Evolutionary conservation across 1,284 basidiomycete species (phyloP), one percentile per base, ranked within the genome.

Genomic region (Naganishia sp.): DNA sequence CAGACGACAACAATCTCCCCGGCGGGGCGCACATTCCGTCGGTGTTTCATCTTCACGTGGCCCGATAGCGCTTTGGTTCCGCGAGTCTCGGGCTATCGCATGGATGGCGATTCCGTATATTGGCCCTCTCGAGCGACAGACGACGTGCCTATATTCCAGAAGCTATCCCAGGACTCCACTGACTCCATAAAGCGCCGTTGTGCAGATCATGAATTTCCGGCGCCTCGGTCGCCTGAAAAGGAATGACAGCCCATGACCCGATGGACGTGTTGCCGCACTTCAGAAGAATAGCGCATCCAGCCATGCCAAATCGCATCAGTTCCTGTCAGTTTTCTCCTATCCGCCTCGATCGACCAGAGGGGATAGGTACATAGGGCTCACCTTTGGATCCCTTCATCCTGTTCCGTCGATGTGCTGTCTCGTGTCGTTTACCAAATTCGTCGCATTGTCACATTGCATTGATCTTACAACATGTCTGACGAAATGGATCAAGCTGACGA

Each of bases 401-500:
- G 4, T n/a, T 49, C 21, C 21, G 21, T n/a, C 11, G 21, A 7
- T 46, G 13, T n/a, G 1, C 21, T 23, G 21, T 6, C 13, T 25
- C 21, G 48, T 25, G 11, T 11, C 21, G n/a, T 25, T n/a, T 21
- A 49, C 48, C 25, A n/a, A 11, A 21, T 13, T 7, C 4, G 11
- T 23, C 25, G 25, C 48, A 49, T 13, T 13, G 25, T 49, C 48
- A 25, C 10, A 53, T 33, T 13, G 4, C 50, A 50, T 15, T 11
- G 28, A 39, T 2, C 21, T 10, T 6, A 16, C 59, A 43, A 42
- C n/a, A 61, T 61, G 59, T 61, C 59, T 43, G 59, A 61, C 31
- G 59, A 52, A 28, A 36, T 23, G 21, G 59, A 61, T 5, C 59
- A 61, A 60, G 57, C 31, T 31, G 59, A 61, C 28, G 59, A 61